Evolutionary conservation across 2,329 filamentous ascomycete genomes (phyloP), one percentile per base, ranked within the genome.

Genomic region (Apiospora pterosperma): DNA sequence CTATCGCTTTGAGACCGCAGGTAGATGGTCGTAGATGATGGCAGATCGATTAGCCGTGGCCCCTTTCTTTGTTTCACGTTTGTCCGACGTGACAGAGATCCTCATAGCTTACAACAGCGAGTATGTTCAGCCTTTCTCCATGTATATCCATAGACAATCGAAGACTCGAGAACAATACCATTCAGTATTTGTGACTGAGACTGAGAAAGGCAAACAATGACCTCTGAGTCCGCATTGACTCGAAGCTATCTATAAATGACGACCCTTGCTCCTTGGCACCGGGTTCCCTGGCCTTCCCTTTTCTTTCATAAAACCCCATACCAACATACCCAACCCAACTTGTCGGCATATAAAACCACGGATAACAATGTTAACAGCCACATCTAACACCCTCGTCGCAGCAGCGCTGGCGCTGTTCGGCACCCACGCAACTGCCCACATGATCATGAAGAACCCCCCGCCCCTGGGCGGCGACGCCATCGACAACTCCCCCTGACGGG

Each of bases 401-500:
- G 48, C 48, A 10, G 48, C 48, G 48, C 48, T 55, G 48, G 48
- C 48, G 48, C 48, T 55, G 48, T 28, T 55, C 48, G 48, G 48
- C 48, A 21, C 48, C 28, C 48, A 34, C 62, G 81, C 78, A 64
- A 78, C 83, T 34, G 88, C 86, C n/a, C 91, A 93, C 74, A 86
- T 92, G 81, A 81, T 82, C 65, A 86, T 93, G 80, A 75, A 72
- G 28, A 78, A 75, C 5, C 90, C 91, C 0, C 73, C 76, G 8
- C 90, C 90, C 0, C 89, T 84, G 62, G 71, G 72, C 19, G 36
- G 36, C 19, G 5, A 12, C 69, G 70, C 77, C 60, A 70, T 74
- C 25, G 81, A 82, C 75, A 91, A 86, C 75, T 79, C 79, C 14
- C 90, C 91, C 80, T 93, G 14, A 76, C 76, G 1, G 76, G 78